Evolutionary conservation across 1,284 basidiomycete species (phyloP).

Genomic region (Rugosomyces carneus): DNA sequence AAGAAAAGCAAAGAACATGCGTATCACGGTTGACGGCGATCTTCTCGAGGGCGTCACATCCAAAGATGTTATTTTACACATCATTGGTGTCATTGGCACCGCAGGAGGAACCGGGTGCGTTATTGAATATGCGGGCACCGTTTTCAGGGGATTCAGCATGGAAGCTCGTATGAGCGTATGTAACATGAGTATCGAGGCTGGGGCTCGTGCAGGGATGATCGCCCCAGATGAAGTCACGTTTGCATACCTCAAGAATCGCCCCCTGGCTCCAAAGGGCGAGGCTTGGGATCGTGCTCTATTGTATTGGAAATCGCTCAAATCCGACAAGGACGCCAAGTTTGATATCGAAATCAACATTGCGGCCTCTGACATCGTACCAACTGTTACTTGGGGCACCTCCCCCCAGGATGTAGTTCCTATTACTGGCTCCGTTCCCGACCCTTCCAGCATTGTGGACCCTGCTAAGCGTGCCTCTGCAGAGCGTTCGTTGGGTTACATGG

Average conservation of each 20-base stretch:
- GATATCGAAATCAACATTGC: conserved; percentile 84
- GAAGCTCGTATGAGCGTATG: conserved; percentile 96
- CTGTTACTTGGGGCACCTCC: conserved; percentile 95
- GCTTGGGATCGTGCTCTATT: conserved; percentile 86
- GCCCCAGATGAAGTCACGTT: conserved; percentile 93
- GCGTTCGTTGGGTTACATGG: conserved; percentile 90
- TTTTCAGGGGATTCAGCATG: conserved; percentile 90
- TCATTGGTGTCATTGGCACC: conserved; percentile 91
- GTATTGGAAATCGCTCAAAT: conserved; percentile 85
- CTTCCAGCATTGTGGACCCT: conserved; percentile 59
- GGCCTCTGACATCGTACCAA: conserved; percentile 88
- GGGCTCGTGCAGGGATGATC: conserved; percentile 93
- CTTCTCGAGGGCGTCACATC: conserved; percentile 87
- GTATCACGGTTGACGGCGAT: conserved; percentile 84
- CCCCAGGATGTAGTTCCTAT: conserved; percentile 92
- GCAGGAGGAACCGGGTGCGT: conserved; percentile 92
- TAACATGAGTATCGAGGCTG: conserved; percentile 98
- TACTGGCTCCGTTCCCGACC: conserved; percentile 82
- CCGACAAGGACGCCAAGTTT: conserved; percentile 87
- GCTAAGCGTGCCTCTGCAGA: conserved; percentile 71
- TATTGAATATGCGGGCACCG: conserved; percentile 91
- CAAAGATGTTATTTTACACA: conserved; percentile 93
- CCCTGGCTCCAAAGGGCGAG: conserved; percentile 82
- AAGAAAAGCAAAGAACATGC: conserved; percentile 94
- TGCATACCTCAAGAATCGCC: conserved; percentile 80